These are phyloP conservation scores for Schwanniomyces vanrijiae DNA, from an alignment of 805 yeast species.

Conservation along the genomic window DNA sequence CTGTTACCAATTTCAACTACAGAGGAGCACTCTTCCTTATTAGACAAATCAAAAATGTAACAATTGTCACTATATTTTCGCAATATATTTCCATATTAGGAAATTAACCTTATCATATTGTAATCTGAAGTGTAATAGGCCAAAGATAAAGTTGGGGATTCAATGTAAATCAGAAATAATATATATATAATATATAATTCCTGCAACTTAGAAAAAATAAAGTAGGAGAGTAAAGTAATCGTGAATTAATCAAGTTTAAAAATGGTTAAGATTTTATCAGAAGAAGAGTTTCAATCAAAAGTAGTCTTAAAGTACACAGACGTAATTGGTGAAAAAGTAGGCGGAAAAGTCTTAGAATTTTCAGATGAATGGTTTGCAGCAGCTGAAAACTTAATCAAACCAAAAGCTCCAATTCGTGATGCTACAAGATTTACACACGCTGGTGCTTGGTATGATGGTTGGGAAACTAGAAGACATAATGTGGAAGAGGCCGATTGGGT, in stretches of 20 bases:
- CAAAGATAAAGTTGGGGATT: neutral
- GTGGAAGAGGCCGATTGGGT: conserved; percentile 86
- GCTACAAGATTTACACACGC: conserved; percentile 74
- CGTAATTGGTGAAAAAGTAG: conserved; percentile 81
- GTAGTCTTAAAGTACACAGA: conserved; percentile 62
- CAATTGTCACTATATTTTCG: no score
- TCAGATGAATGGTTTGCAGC: conserved; percentile 97
- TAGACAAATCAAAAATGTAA: no score
- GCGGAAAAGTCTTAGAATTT: conserved; percentile 66
- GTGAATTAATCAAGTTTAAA: neutral
- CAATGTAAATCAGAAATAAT: neutral
- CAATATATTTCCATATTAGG: neutral
- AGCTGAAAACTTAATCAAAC: conserved; percentile 82
- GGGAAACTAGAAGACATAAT: conserved; percentile 98
- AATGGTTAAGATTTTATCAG: conserved; percentile 18
- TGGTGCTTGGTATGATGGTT: conserved; percentile 98
- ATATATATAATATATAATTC: neutral
- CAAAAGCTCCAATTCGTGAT: conserved; percentile 78
- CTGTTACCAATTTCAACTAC: no score
- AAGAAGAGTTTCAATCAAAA: conserved; percentile 43
- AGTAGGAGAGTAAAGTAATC: neutral
- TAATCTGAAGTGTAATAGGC: neutral
- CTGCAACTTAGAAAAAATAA: no score
- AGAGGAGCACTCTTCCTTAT: no score
- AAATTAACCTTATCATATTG: conserved; percentile 1